phyloP scores from a whole-genome alignment of 805 yeast species.

The Yarrowia keelungensis region DNA sequence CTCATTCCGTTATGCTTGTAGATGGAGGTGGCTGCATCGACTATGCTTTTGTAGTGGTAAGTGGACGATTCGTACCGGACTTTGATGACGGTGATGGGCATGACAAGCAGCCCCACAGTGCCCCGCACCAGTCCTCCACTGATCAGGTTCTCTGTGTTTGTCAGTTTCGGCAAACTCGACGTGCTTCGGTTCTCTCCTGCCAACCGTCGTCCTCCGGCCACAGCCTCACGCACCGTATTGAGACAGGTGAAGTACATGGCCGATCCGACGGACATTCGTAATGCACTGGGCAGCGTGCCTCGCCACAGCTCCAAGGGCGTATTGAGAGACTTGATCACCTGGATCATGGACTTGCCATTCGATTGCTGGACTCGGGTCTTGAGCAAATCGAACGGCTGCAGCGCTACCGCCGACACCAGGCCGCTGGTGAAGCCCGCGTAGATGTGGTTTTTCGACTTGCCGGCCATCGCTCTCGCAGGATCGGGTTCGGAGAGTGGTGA shows the following conservation, averaged over 20 bases:
- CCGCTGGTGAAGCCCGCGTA: conserved; percentile 88
- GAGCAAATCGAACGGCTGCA: conserved; percentile 89
- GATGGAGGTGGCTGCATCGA: conserved; percentile 66
- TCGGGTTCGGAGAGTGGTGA: neutral
- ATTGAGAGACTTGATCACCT: conserved; percentile 43
- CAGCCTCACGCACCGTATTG: conserved; percentile 62
- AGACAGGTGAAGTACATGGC: conserved; percentile 82
- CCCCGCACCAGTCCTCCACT: conserved; percentile 85
- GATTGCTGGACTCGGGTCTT: conserved; percentile 85
- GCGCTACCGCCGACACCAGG: conserved; percentile 72
- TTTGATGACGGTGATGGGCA: conserved; percentile 93
- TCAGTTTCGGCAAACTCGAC: conserved; percentile 67
- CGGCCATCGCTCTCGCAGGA: conserved; percentile 3
- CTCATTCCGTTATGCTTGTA: conserved; percentile 58
- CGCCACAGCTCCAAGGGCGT: conserved; percentile 72
- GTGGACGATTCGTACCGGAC: conserved; percentile 86
- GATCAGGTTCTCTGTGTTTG: conserved; percentile 69
- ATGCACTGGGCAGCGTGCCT: conserved; percentile 89
- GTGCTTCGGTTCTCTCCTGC: conserved; percentile 33
- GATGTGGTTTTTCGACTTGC: conserved; percentile 55
- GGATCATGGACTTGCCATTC: conserved; percentile 43
- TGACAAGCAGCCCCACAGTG: conserved; percentile 80
- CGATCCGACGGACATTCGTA: conserved; percentile 89
- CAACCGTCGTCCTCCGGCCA: conserved; percentile 49
- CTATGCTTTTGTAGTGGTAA: conserved; percentile 70